Evolutionary conservation across 179 eudicot species (phyloP).

Genomic region (Vitellaria paradoxa): DNA sequence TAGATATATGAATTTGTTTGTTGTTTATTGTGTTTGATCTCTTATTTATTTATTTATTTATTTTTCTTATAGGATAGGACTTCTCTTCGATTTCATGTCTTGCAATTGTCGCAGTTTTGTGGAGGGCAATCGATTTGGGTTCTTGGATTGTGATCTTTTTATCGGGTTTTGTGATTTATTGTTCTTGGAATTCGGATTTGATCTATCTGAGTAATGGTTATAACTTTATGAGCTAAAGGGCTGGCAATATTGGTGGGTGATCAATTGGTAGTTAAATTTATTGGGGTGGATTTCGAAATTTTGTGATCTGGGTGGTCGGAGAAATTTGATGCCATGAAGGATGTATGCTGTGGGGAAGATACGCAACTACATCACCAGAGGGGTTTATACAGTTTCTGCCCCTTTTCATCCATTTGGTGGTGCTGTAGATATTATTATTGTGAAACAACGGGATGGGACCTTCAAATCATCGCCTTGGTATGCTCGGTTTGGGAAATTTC

Average conservation of each 20-base stretch:
- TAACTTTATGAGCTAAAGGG: not conserved
- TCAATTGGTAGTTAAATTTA: conserved; percentile 8
- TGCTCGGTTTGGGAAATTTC: conserved; percentile 89
- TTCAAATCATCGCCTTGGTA: conserved; percentile 94
- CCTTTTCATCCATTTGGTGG: conserved; percentile 96
- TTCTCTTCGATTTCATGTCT: too few species aligned
- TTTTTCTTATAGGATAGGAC: too few species aligned
- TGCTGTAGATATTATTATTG: conserved; percentile 94
- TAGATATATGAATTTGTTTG: too few species aligned
- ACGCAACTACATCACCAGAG: conserved; percentile 68
- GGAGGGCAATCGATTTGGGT: conserved; percentile 7
- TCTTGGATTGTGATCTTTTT: not conserved
- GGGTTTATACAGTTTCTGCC: conserved; percentile 71
- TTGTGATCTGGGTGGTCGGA: conserved; percentile 22
- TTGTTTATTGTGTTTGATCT: too few species aligned
- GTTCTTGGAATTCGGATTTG: not conserved
- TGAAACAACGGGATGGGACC: conserved; percentile 83
- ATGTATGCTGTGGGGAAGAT: conserved; percentile 88
- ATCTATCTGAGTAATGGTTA: not conserved
- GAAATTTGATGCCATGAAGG: conserved; percentile 22
- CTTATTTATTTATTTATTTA: too few species aligned
- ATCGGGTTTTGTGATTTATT: not conserved
- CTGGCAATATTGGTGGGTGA: conserved; percentile 7
- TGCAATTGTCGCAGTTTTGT: not conserved
- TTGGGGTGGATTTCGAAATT: conserved; percentile 17